A percentile compares a stretch with the other conserved stretches of the same genome.
phyloP scores from a whole-genome alignment of 306 rosid genomes.

The Castanea crenata region DNA sequence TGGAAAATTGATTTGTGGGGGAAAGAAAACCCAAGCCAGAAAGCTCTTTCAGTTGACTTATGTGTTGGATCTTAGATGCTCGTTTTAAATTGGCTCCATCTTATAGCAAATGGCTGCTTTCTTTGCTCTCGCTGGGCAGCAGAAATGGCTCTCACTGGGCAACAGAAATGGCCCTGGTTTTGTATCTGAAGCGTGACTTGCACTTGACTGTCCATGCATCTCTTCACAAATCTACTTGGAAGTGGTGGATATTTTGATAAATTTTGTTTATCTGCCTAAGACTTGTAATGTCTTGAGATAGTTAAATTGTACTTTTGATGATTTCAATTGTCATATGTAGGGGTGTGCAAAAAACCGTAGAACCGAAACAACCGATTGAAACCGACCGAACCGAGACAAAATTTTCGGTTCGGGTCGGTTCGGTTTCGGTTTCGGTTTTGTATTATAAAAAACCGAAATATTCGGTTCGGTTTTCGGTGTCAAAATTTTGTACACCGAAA shows the following conservation, averaged over 20 bases:
- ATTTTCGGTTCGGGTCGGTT: no score
- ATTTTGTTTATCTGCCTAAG: neutral
- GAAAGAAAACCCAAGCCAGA: no score
- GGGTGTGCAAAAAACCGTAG: no score
- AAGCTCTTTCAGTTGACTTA: neutral
- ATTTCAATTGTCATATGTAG: neutral
- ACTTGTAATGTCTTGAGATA: neutral
- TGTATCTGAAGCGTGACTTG: neutral
- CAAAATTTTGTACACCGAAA: no score
- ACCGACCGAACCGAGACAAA: no score
- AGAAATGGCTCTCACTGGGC: neutral
- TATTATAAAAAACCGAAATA: no score
- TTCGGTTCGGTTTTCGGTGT: no score
- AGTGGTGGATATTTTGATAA: neutral
- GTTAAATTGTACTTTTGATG: neutral
- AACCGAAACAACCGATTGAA: no score
- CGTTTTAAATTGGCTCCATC: neutral
- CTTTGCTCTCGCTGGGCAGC: neutral
- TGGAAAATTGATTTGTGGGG: no score
- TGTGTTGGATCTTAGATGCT: neutral
- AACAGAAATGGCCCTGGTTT: neutral
- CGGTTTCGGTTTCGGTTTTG: no score
- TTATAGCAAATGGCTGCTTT: neutral
- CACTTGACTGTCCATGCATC: neutral
- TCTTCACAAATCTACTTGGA: neutral